Evolutionary conservation across 140 eudicot species (phyloP).

Genomic region (Cichorium intybus): DNA sequence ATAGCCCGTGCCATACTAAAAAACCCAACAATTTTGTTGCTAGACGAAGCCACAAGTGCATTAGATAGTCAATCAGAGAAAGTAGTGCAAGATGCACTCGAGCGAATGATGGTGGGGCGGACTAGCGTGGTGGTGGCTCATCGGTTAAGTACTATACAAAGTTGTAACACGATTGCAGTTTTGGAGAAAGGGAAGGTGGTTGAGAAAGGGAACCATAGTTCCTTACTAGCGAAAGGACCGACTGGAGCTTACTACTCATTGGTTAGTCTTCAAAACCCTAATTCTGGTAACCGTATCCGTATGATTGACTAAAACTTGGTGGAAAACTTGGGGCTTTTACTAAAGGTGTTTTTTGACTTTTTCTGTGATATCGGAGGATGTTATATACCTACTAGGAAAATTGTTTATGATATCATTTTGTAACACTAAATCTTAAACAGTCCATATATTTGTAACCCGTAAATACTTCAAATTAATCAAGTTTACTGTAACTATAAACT

Average conservation of each 20-base stretch:
- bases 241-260: conserved; percentile 48
- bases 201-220: conserved; percentile 51
- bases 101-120: conserved; percentile 52
- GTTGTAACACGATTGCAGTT: conserved; percentile 51
- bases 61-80: conserved; percentile 62
- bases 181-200: conserved; percentile 58
- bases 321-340: neutral
- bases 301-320: neutral
- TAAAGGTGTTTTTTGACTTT: conserved; percentile 6
- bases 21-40: conserved; percentile 39
- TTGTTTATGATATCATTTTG: neutral
- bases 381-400: conserved; percentile 9
- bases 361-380: neutral
- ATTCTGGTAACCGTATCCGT: neutral
- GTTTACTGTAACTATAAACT: neutral
- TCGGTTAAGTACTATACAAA: conserved; percentile 48
- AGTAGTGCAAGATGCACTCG: conserved; percentile 59
- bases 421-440: neutral
- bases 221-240: conserved; percentile 49
- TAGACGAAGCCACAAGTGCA: conserved; percentile 76
- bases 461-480: neutral
- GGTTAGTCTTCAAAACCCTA: conserved; percentile 43
- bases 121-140: conserved; percentile 63
- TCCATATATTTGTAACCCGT: conserved; percentile 11
- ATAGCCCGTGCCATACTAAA: conserved; percentile 60